A percentile compares a stretch with the other conserved stretches of the same genome.
phyloP scores from a whole-genome alignment of 768 basidiomycete genomes.

The Asterophora lycoperdoides region DNA sequence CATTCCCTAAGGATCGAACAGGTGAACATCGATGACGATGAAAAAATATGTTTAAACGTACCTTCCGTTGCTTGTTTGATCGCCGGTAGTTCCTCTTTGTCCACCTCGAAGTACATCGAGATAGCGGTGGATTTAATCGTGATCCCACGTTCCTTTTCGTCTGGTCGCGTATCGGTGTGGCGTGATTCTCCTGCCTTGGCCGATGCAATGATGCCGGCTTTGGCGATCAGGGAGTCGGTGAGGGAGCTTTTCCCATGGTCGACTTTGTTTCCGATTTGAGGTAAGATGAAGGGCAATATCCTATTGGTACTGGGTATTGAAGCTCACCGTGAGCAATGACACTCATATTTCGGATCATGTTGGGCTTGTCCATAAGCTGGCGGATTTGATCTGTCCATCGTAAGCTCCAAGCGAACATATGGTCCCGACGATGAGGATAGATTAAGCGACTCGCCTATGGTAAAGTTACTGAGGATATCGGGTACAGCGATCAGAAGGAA shows the following conservation, averaged over 20 bases:
- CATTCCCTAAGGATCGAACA: conserved; percentile 50
- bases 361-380: conserved; percentile 81
- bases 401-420: not conserved
- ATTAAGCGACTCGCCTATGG: conserved; percentile 58
- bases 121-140: conserved; percentile 99
- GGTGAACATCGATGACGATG: not conserved
- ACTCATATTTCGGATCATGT: conserved; percentile 94
- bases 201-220: conserved; percentile 97
- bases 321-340: conserved; percentile 84
- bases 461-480: conserved; percentile 62
- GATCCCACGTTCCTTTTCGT: conserved; percentile 99
- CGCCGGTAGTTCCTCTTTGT: conserved; percentile 77
- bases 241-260: conserved; percentile 99
- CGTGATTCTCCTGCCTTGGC: conserved; percentile 95
- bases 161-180: conserved; percentile 94
- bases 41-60: conserved; percentile 27
- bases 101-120: conserved; percentile 88
- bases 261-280: conserved; percentile 46
- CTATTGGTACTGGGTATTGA: not conserved
- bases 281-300: conserved; percentile 2
- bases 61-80: conserved; percentile 95
- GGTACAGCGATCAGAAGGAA: no score
- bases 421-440: conserved; percentile 2
- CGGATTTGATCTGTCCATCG: conserved; percentile 70
- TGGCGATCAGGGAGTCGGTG: conserved; percentile 97